Base-by-base conservation (phyloP, 495 filamentous ascomycete species). In the Thozetella sp. region DNA sequence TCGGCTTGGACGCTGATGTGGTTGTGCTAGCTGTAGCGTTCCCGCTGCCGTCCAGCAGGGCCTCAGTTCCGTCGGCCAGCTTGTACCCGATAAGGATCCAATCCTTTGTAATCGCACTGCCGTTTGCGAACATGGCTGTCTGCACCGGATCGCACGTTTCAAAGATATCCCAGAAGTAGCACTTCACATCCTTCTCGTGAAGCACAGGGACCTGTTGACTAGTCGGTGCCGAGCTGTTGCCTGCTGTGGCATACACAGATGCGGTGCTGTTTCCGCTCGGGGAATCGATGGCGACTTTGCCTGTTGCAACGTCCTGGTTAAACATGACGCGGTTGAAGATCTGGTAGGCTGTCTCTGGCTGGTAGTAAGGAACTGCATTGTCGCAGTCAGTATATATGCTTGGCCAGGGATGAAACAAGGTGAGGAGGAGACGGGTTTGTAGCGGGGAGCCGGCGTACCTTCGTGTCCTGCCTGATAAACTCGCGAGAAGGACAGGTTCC, bases 361-460 rank as follows among this genome's bases (percentile, higher is more conserved):
- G 86, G 57, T 90, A 90, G 54, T 82, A 84, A 1, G 88, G 86
- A 0, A 87, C 85, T 60, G 82, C 73, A 3, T 6, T 17, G 53
- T 22, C 4, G 22, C 1, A 2, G n/a, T 15, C 22, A 17, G 22
- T 2, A 15, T 55, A 56, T 22, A 30, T 6, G 23, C 52, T 59
- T 88, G 86, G 0, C 88, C 87, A 22, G 81, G 83, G 58, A 87
- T 73, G 64, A 85, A 86, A 11, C 88, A 71, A 0, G 85, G 76
- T 4, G 79, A 72, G 64, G 90, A 91, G 24, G 83, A 82, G 58
- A 89, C 84, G 61, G 9, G 43, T 10, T 48, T 20, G 11, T 48
- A 3, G 6, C 4, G 9, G 20, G 9, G 43, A 48, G 43, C 43
- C 43, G n/a, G 17, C 12, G 15, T 50, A 58, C 46, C 56, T 19